These are phyloP conservation scores for Verticillium albo-atrum DNA, from an alignment of 2,329 filamentous ascomycete species.

Conservation along the genomic window DNA sequence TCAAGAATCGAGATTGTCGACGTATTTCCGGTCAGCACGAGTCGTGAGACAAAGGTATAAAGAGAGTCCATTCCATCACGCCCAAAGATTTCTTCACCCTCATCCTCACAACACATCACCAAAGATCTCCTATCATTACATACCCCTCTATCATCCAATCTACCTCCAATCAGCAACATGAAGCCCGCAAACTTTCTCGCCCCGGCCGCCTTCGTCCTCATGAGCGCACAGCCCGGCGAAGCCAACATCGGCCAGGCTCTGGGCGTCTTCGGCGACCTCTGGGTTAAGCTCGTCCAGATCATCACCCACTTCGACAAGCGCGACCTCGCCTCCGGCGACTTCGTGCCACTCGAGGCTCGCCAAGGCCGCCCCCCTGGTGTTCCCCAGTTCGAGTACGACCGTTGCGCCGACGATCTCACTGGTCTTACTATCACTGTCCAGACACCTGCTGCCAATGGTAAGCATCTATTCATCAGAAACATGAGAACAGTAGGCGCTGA, in stretches of 20 bases:
- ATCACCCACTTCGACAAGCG: neutral
- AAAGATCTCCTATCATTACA: too few relatives aligned
- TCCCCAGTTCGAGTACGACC: slow-evolving; percentile 5
- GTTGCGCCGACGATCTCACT: slow-evolving; percentile 2
- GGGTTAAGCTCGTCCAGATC: neutral
- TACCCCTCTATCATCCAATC: too few relatives aligned
- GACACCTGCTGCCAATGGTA: neutral
- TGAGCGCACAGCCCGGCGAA: slow-evolving; percentile 6
- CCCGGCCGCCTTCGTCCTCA: slow-evolving; percentile 3
- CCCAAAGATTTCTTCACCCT: too few relatives aligned
- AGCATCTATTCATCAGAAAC: neutral
- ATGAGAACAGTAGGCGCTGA: neutral
- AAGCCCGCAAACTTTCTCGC: neutral
- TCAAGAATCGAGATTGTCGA: too few relatives aligned
- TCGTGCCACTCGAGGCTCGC: neutral
- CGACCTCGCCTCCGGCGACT: neutral
- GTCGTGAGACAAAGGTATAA: too few relatives aligned
- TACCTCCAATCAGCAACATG: neutral
- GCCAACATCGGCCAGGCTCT: neutral
- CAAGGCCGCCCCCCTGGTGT: slow-evolving; percentile 4
- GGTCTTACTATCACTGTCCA: slow-evolving; percentile 1
- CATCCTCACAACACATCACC: too few relatives aligned
- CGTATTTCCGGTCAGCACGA: too few relatives aligned
- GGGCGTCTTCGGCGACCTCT: too few relatives aligned
- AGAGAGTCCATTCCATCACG: too few relatives aligned